Evolutionary conservation across 1,139 yeast genomes (phyloP).

Genomic region (Ashbya aceris): DNA sequence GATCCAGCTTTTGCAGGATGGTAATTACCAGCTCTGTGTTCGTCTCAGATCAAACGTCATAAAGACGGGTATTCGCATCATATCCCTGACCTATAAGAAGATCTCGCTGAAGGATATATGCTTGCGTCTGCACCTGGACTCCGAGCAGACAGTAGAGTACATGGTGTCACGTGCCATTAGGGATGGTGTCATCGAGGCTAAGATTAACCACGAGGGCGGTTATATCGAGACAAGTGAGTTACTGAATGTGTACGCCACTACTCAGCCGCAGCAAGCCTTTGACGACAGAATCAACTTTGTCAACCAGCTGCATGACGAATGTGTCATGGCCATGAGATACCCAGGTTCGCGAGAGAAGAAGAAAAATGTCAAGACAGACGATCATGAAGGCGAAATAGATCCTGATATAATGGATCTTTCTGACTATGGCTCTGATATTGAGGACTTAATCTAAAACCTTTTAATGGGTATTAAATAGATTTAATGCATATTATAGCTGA

Average conservation of each 20-base stretch:
- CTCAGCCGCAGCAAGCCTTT: slow-evolving; percentile 77
- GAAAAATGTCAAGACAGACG: slow-evolving; percentile 12
- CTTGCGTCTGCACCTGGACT: slow-evolving; percentile 80
- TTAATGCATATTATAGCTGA: slow-evolving; percentile 3
- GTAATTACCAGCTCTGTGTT: slow-evolving; percentile 73
- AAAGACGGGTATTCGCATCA: slow-evolving; percentile 93
- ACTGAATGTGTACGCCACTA: slow-evolving; percentile 78
- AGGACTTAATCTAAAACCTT: slow-evolving; percentile 14
- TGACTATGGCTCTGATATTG: slow-evolving; percentile 28
- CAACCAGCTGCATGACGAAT: slow-evolving; percentile 80
- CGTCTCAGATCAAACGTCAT: slow-evolving; percentile 94
- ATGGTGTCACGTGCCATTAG: slow-evolving; percentile 94
- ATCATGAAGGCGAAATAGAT: slow-evolving; percentile 19
- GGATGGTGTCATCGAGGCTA: slow-evolving; percentile 96
- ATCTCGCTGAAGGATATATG: slow-evolving; percentile 88
- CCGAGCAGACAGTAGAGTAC: slow-evolving; percentile 94
- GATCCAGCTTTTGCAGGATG: slow-evolving; percentile 58
- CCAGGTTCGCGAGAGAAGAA: slow-evolving; percentile 37
- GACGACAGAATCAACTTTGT: slow-evolving; percentile 93
- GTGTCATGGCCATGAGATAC: slow-evolving; percentile 92
- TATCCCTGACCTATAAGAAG: slow-evolving; percentile 82
- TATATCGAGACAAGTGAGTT: slow-evolving; percentile 86
- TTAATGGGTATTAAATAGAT: slow-evolving; percentile 1
- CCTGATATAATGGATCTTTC: slow-evolving; percentile 22
- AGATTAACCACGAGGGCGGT: slow-evolving; percentile 83